These are phyloP conservation scores for Pinus tabuliformis DNA, from an alignment of 75 land plant species.

Conservation along the genomic window DNA sequence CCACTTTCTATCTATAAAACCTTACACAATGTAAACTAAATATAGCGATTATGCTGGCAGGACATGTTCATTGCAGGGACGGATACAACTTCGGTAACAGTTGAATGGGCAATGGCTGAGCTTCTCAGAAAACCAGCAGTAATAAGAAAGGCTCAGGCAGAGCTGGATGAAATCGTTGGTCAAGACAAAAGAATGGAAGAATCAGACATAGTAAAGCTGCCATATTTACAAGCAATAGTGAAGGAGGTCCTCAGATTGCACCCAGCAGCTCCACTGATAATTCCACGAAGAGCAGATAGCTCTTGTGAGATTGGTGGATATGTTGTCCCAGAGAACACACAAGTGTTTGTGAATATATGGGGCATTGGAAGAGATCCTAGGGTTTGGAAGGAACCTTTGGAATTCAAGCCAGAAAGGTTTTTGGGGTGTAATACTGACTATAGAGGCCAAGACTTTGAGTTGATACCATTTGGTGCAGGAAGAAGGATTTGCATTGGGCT, in stretches of 20 bases:
- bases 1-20: not conserved
- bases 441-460: conserved; percentile 4
- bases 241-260: conserved; percentile 19
- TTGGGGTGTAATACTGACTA: conserved; percentile 2
- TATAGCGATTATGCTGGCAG: not conserved
- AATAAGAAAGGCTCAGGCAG: conserved; percentile 8
- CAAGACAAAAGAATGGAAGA: conserved; percentile 7
- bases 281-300: conserved; percentile 1
- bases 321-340: not conserved
- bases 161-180: conserved; percentile 14
- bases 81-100: conserved; percentile 21
- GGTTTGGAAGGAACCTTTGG: conserved; percentile 6
- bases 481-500: conserved; percentile 6
- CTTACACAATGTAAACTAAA: not conserved
- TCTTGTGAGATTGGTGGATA: conserved; percentile 4
- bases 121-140: conserved; percentile 11
- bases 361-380: conserved; percentile 13
- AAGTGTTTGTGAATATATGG: conserved; percentile 14
- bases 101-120: conserved; percentile 25
- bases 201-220: conserved; percentile 18
- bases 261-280: conserved; percentile 12
- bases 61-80: conserved; percentile 12
- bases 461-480: conserved; percentile 8
- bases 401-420: conserved; percentile 11
- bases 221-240: conserved; percentile 6